Evolutionary conservation across 106 monocot genomes (phyloP), one percentile per base, ranked within the genome.

Genomic region (Acanthochlamys bracteata): DNA sequence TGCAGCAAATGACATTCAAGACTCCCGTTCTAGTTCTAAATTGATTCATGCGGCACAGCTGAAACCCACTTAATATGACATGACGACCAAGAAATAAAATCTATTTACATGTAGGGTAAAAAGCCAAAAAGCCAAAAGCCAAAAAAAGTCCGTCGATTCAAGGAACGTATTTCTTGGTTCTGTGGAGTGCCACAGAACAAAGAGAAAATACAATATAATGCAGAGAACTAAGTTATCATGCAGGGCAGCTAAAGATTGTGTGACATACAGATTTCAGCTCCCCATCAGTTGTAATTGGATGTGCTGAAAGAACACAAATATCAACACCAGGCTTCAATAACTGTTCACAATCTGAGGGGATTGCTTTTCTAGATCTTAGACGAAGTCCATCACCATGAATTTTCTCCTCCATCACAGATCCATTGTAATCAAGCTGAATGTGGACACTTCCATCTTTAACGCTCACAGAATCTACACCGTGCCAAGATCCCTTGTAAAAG

Each of bases 401-500:
- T 25, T 64, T 69, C 42, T 78, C 52, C 71, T 72, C 69, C 25
- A 71, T 23, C 10, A 10, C 25, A 39, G 71, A 66, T 58, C 67
- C 75, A 20, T 55, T 7, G n/a, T 22, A 10, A 49, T 41, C 49
- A 23, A 75, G 25, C 25, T 69, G 57, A 33, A 79, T 59, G 47
- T 24, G 71, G 17, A 80, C 53, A 23, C 42, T 59, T 11, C 86
- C 90, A 64, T 75, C 70, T n/a, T n/a, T n/a, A n/a, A 90, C 72
- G 40, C 53, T 80, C 19, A 90, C 21, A 59, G 63, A 40, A 70
- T 83, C 63, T 16, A 70, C 61, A 0, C 67, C 71, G 66, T 78
- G 78, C 90, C 90, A 90, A 20, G 84, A 80, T 46, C 90, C 86
- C 66, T 68, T 20, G 63, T 75, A 71, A 70, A 82, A 83, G 46